Base-by-base conservation (phyloP, 2,329 filamentous ascomycete genomes). In the Dactylellina cionopaga region DNA sequence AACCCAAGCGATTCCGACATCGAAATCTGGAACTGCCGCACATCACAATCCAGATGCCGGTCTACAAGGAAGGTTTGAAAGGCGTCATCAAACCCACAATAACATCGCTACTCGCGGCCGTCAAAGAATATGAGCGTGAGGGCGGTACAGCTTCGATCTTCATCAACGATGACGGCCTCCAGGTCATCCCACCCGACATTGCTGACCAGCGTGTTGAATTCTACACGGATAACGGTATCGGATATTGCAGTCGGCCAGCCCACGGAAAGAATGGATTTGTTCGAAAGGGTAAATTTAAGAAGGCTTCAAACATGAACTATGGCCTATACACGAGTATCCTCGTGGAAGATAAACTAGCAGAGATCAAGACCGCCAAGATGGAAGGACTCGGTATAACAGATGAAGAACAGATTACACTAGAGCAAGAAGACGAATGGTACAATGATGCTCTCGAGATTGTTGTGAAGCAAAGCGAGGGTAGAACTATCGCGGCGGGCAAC, bases 291-390 rank as follows among this genome's bases (percentile, higher is more conserved):
- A 89, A 89, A 78, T 90, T 90, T 82, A 90, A 90, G 81, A 90
- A 90, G 80, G 88, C 88, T 0, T 90, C 88, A 27, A 91, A 91
- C 81, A 91, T 91, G 89, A 91, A 91, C 79, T 91, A 87, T 77
- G 88, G 84, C 2, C 82, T 91, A 68, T 85, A 85, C 75, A 80
- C 89, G 56, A 87, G 85, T 37, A 85, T 85, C 77, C 83, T 85
- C 70, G 84, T 90, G 2, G 89, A 91, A 78, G 85, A 85, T 9
- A 85, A 85, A 65, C 60, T 64, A 31, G 9, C 33, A 6, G 47
- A 55, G 4, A 17, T 64, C 22, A 29, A 44, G n/a, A 35, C 7
- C 2, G 37, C 46, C 7, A 52, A 29, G 17, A 5, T 31, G 13
- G 25, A 51, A 35, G 52, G 19, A 47, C 56, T 37, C 29, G 31